A percentile compares a stretch with the other conserved stretches of the same genome.
These are phyloP conservation scores for Staphylotrichum longicolle DNA, from an alignment of 495 filamentous ascomycete species.

Conservation along the genomic window DNA sequence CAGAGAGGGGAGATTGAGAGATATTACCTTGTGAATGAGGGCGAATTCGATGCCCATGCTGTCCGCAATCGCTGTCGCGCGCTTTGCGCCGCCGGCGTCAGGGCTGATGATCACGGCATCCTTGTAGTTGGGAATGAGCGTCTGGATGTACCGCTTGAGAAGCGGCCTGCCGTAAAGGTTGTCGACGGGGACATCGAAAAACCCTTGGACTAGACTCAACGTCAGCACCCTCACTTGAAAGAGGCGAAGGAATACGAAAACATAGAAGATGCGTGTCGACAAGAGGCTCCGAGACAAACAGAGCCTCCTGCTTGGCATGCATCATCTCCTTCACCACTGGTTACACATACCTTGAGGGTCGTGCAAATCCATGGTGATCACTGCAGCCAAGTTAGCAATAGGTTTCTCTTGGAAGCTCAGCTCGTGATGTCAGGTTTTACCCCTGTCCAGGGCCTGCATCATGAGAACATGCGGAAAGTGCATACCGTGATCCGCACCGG, in stretches of 20 bases:
- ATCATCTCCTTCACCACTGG: not conserved
- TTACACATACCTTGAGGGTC: constrained; percentile 77
- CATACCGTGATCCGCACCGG: constrained; percentile 83
- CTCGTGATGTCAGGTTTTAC: not conserved
- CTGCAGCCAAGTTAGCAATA: constrained; percentile 35
- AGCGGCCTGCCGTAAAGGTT: constrained; percentile 90
- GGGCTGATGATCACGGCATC: constrained; percentile 93
- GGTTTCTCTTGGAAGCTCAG: not conserved
- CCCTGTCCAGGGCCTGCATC: too few species aligned
- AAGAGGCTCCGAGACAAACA: not conserved
- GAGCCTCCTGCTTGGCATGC: constrained; percentile 13
- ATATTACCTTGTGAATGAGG: constrained; percentile 90
- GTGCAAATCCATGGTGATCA: constrained; percentile 98
- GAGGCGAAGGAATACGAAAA: not conserved
- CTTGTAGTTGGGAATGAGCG: constrained; percentile 79
- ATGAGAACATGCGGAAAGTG: not conserved
- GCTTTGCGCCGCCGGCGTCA: constrained; percentile 97
- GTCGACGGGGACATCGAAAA: constrained; percentile 97
- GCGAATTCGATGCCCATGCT: constrained; percentile 90
- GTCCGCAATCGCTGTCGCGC: constrained; percentile 94
- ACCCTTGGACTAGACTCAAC: constrained; percentile 62
- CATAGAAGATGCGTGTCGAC: too few species aligned
- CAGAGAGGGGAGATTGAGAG: constrained; percentile 25
- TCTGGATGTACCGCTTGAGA: constrained; percentile 85
- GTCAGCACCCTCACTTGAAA: constrained; percentile 9